These are phyloP conservation scores for Penicillium glabrum DNA, from an alignment of 2,329 filamentous ascomycete species.

Conservation along the genomic window DNA sequence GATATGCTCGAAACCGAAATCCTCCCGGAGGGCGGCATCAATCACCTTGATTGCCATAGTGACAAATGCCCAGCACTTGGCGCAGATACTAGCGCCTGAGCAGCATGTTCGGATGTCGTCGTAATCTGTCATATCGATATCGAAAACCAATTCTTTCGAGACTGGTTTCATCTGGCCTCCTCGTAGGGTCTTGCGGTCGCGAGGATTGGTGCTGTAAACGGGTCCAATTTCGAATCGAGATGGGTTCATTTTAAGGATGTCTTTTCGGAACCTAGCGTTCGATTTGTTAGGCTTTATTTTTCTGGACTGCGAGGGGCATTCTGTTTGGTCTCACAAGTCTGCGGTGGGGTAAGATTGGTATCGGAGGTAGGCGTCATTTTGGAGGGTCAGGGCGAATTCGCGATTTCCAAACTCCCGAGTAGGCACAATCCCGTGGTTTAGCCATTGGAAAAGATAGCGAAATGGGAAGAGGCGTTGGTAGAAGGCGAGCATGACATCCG, in stretches of 20 bases:
- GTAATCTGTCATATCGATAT: slow-evolving; percentile 99
- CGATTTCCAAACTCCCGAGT: slow-evolving; percentile 86
- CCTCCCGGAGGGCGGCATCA: slow-evolving; percentile 80
- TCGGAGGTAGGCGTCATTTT: slow-evolving; percentile 86
- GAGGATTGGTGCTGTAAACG: slow-evolving; percentile 91
- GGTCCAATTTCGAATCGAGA: slow-evolving; percentile 97
- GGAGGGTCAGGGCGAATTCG: slow-evolving; percentile 94
- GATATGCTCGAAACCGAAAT: slow-evolving; percentile 96
- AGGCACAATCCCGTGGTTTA: slow-evolving; percentile 87
- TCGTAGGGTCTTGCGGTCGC: slow-evolving; percentile 83
- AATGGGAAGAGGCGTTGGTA: slow-evolving; percentile 96
- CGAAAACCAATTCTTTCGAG: slow-evolving; percentile 93
- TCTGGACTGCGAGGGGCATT: not conserved
- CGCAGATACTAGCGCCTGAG: slow-evolving; percentile 87
- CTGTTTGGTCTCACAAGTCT: slow-evolving; percentile 52
- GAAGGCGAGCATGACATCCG: slow-evolving; percentile 86
- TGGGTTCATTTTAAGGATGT: slow-evolving; percentile 83
- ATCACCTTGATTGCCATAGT: slow-evolving; percentile 97
- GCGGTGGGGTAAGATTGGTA: slow-evolving; percentile 78
- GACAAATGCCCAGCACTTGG: slow-evolving; percentile 94
- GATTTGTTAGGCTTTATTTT: slow-evolving; percentile 18
- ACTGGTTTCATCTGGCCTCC: slow-evolving; percentile 79
- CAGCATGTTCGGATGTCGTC: slow-evolving; percentile 96
- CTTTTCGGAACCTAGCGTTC: slow-evolving; percentile 73
- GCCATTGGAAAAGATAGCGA: slow-evolving; percentile 92